These are phyloP conservation scores for Lineolata rhizophorae DNA, from an alignment of 495 filamentous ascomycete genomes.

Conservation along the genomic window DNA sequence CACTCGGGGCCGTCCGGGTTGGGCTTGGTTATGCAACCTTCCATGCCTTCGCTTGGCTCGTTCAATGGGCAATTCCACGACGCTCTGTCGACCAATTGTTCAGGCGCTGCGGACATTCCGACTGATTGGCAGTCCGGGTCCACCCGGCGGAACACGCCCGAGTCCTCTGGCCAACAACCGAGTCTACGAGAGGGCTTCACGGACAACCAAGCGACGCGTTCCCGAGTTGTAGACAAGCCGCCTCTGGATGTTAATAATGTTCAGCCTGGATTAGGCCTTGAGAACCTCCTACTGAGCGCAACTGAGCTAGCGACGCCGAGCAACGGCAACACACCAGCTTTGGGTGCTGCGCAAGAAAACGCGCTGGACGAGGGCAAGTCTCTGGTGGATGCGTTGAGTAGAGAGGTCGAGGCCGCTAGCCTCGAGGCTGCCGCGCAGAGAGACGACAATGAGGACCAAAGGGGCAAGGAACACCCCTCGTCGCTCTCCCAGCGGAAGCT, in stretches of 20 bases:
- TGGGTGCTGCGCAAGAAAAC: slow-evolving; percentile 11
- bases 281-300: slow-evolving; percentile 16
- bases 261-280: background rate
- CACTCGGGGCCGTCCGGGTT: too few species aligned
- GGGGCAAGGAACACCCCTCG: background rate
- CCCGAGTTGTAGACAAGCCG: background rate
- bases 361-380: slow-evolving; percentile 9
- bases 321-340: slow-evolving; percentile 16
- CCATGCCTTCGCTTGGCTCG: background rate
- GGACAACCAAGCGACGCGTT: background rate
- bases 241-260: background rate
- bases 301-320: slow-evolving; percentile 22
- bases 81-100: too few species aligned
- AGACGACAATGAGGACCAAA: background rate
- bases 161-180: background rate
- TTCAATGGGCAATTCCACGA: background rate
- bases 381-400: slow-evolving; percentile 3
- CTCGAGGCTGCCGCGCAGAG: background rate
- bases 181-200: background rate
- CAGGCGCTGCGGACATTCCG: too few species aligned
- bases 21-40: background rate
- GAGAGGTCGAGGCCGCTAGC: background rate
- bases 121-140: too few species aligned
- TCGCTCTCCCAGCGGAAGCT: background rate
- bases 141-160: background rate